Percentiles rank a stretch among this genome's conserved stretches.
Evolutionary conservation across 208 protist genomes (phyloP).

Genomic region (Leishmania tropica): DNA sequence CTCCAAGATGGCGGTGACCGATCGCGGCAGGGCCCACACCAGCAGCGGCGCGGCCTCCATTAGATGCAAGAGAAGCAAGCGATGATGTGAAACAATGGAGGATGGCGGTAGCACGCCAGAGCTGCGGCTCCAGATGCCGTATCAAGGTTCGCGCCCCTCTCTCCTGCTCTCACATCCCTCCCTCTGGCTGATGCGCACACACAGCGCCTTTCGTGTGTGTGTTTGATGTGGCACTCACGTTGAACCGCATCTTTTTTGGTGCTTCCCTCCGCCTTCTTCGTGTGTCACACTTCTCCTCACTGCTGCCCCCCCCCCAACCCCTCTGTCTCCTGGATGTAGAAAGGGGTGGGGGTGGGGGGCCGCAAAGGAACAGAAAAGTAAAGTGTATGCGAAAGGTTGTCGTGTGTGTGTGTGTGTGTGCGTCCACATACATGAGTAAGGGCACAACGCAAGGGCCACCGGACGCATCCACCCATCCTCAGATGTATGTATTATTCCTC

Average conservation of each 20-base stretch:
- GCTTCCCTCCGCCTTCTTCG: too few relatives aligned
- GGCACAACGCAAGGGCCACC: background rate
- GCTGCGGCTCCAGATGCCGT: background rate
- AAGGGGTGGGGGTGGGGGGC: too few relatives aligned
- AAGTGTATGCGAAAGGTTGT: too few relatives aligned
- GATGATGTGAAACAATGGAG: background rate
- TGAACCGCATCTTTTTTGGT: too few relatives aligned
- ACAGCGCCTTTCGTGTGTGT: background rate
- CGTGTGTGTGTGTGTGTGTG: conserved; percentile 1
- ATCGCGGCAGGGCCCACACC: background rate
- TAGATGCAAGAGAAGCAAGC: background rate
- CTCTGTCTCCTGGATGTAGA: too few relatives aligned
- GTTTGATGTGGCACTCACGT: background rate
- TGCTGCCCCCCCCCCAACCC: too few relatives aligned
- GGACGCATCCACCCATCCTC: background rate
- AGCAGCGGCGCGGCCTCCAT: background rate
- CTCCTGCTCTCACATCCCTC: background rate
- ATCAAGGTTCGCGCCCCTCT: background rate
- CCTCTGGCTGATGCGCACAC: background rate
- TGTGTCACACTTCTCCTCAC: too few relatives aligned
- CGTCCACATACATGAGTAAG: background rate
- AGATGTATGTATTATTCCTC: background rate
- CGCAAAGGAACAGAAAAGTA: too few relatives aligned
- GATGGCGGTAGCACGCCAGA: too few relatives aligned
- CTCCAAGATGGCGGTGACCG: conserved; percentile 12